Evolutionary conservation across 305 asterid species (phyloP), one percentile per base, ranked within the genome.

Genomic region (Euphrasia arctica): DNA sequence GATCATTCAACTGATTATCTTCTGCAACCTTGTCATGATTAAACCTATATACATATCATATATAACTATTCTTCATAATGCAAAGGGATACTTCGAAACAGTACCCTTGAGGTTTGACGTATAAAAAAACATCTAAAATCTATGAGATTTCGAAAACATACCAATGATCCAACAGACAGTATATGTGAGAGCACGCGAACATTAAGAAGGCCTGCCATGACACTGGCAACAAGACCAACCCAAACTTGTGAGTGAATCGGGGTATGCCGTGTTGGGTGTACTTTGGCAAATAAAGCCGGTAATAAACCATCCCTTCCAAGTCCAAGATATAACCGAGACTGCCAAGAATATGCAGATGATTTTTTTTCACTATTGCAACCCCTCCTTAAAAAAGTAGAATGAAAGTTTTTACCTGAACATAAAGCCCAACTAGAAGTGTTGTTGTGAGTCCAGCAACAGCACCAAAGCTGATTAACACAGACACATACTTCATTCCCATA

Each of bases 271-370:
- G 54, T 82, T 56, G 86, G 87, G 78, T 92, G 88, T 64, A 92
- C 88, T 80, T 77, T 86, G 69, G 94, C 74, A 82, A 92, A 87
- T 58, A 90, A 63, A 72, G 84, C 69, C 42, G 96, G 98, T 55
- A 92, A 74, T 66, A 92, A 80, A 43, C 98, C 98, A 73, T 92
- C 98, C 75, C 98, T 88, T 78, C 98, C 98, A 69, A 93, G 82
- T 64, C 98, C 98, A 72, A 93, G 95, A 80, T 90, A 93, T 62
- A 93, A 65, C 58, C 98, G 91, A 71, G 97, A 93, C 98, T 93
- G 79, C 48, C 0, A 39, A 66, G 13, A 72, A 61, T 9, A 10
- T 34, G 34, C 27, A 68, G 62, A 13, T 55, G 60, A 58, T 58
- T 59, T 36, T 72, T 60, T 41, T 69, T 55, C 54, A 45, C 64